These are phyloP conservation scores for Tremellales sp. DNA, from an alignment of 1,284 basidiomycete genomes.

Conservation along the genomic window DNA sequence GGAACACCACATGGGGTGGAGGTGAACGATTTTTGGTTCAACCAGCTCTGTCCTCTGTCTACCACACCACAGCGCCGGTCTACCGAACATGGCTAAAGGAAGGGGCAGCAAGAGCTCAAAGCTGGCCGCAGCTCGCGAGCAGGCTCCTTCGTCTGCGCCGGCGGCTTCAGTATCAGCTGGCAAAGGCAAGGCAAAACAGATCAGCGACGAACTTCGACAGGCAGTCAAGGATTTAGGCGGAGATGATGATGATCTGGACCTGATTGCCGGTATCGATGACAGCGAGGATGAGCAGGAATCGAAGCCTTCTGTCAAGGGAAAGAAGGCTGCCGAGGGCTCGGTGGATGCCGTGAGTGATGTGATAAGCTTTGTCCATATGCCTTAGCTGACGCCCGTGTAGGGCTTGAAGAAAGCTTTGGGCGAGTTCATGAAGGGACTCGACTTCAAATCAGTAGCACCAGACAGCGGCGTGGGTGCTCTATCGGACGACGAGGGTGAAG, in stretches of 20 bases:
- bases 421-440: conserved; percentile 58
- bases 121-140: neutral
- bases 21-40: conserved; percentile 1
- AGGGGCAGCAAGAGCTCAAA: conserved; percentile 1
- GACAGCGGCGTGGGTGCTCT: conserved; percentile 16
- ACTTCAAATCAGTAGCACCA: conserved; percentile 44
- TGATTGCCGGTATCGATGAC: conserved; percentile 51
- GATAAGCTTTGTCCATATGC: conserved; percentile 21
- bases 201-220: conserved; percentile 39
- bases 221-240: conserved; percentile 55
- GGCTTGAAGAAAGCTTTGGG: conserved; percentile 57
- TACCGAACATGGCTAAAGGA: conserved; percentile 1
- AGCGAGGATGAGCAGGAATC: conserved; percentile 43
- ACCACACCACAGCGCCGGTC: neutral
- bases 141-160: neutral
- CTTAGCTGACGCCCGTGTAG: conserved; percentile 34
- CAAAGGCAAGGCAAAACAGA: conserved; percentile 4
- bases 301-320: conserved; percentile 6
- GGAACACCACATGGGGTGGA: conserved; percentile 1
- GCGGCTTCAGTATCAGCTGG: neutral
- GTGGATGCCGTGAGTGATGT: conserved; percentile 33
- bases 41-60: neutral
- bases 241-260: conserved; percentile 54
- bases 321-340: conserved; percentile 11
- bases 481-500: conserved; percentile 22